phyloP scores from a whole-genome alignment of 192 early-diverging fungal genomes.

The Mortierella claussenii region DNA sequence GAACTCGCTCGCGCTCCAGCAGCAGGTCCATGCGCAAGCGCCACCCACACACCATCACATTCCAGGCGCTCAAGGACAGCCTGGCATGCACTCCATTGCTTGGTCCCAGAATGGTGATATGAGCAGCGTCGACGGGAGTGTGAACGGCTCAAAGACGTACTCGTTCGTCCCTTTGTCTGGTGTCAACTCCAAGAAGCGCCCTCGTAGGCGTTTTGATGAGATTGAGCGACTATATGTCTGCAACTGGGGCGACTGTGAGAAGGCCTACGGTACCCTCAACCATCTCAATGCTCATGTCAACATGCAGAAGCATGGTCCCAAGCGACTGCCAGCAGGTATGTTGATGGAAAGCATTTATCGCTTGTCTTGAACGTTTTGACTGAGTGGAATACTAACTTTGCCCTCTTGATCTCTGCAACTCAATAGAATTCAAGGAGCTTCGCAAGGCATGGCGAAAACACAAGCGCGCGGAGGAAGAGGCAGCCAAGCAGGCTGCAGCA shows the following conservation, averaged over 20 bases:
- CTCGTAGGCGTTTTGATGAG: slow-evolving; percentile 70
- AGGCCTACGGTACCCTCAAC: slow-evolving; percentile 74
- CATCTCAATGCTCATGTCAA: slow-evolving; percentile 73
- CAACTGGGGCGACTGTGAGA: slow-evolving; percentile 66
- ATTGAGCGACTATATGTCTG: slow-evolving; percentile 74
- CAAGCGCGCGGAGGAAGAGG: slow-evolving; percentile 62
- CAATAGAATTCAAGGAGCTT: slow-evolving; percentile 69
- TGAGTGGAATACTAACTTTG: background rate
- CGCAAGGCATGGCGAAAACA: slow-evolving; percentile 67
- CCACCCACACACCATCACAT: slow-evolving; percentile 4
- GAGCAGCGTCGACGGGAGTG: slow-evolving; percentile 22
- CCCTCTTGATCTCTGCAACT: slow-evolving; percentile 6
- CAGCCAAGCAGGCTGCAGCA: slow-evolving; percentile 46
- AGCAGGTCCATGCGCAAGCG: slow-evolving; percentile 7
- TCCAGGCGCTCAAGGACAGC: slow-evolving; percentile 5
- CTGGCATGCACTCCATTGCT: slow-evolving; percentile 2
- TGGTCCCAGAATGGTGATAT: slow-evolving; percentile 41
- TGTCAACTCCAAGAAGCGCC: slow-evolving; percentile 66
- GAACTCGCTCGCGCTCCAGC: slow-evolving; percentile 23
- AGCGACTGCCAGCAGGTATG: slow-evolving; percentile 63
- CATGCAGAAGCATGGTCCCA: slow-evolving; percentile 75
- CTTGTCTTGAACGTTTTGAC: background rate
- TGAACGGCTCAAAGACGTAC: slow-evolving; percentile 57
- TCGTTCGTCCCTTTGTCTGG: slow-evolving; percentile 68
- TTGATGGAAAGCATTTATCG: slow-evolving; percentile 2